phyloP scores from a whole-genome alignment of 176 grass and related monocot genomes.

The Pontederia paniculata region DNA sequence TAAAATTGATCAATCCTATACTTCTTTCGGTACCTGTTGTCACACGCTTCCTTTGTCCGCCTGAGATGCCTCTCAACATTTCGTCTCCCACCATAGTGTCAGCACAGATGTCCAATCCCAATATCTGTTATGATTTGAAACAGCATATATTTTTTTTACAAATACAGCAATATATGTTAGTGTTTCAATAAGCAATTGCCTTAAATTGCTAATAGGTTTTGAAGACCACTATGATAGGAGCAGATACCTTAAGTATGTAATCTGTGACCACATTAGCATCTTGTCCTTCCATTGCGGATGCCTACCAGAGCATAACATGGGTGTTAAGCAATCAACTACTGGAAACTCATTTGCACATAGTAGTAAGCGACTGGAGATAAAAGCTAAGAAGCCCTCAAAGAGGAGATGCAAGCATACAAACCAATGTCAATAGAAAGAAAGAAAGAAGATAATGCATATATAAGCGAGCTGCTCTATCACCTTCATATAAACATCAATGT shows the following conservation, averaged over 20 bases:
- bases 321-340: constrained; percentile 2
- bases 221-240: background rate
- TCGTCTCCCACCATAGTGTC: constrained; percentile 67
- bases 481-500: constrained; percentile 77
- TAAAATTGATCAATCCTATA: background rate
- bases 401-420: too few relatives aligned
- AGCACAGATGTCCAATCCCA: constrained; percentile 72
- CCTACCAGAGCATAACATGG: constrained; percentile 24
- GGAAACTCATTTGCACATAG: background rate
- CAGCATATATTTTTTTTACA: background rate
- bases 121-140: constrained; percentile 28
- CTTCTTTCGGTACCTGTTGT: constrained; percentile 53
- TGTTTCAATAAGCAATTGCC: too few relatives aligned
- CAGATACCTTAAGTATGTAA: constrained; percentile 60
- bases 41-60: constrained; percentile 81
- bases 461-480: constrained; percentile 13
- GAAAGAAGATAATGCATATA: too few relatives aligned
- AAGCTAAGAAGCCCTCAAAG: background rate
- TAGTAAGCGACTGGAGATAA: background rate
- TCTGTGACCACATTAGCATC: constrained; percentile 70
- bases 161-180: too few relatives aligned
- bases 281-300: constrained; percentile 53
- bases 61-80: constrained; percentile 78
- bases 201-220: too few relatives aligned
- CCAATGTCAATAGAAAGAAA: too few relatives aligned